Base-by-base conservation (phyloP, 345 rosid species). In the Ricinus communis region DNA sequence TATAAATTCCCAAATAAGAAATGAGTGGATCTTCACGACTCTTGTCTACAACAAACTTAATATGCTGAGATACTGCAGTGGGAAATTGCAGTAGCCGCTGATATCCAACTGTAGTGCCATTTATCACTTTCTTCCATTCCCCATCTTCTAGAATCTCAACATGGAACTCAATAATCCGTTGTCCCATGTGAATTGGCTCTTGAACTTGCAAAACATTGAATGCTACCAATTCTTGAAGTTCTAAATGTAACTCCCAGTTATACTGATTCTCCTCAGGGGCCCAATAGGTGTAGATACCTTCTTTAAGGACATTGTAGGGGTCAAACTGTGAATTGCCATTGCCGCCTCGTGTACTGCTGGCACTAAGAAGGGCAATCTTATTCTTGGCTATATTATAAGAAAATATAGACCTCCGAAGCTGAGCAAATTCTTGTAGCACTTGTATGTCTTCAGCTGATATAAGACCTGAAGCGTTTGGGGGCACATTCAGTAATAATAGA, bases 131-230 rank as follows among this genome's bases (percentile, higher is more conserved):
- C 72, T 65, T 82, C 98, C 98, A 94, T 9, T 73, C 50, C 19
- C 87, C 83, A 21, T 69, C 77, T 11, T 65, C 77, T 28, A 36
- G 52, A 66, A 72, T 59, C 75, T 87, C 88, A 1, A 94, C 74
- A 79, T 90, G 90, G 84, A 87, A 94, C 45, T 72, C 55, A 0
- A 69, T 76, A 2, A 94, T 43, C 52, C 96, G 82, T 74, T 94
- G 96, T 64, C 98, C 98, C 90, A 94, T 86, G 31, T 94, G 93
- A 70, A 94, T 88, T 5, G 95, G 97, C 81, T 94, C 98, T 76
- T 80, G 86, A 64, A 90, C 76, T 76, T 80, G 88, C 70, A 94
- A 61, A 52, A 91, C 90, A 41, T 91, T 91, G 83, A 94, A 94
- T 33, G 85, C 80, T 5, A 84, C 82, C 14, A 76, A 6, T 49